Conservation (phyloP, 768 basidiomycete species). For the Psilocybe tampanensis region DNA sequence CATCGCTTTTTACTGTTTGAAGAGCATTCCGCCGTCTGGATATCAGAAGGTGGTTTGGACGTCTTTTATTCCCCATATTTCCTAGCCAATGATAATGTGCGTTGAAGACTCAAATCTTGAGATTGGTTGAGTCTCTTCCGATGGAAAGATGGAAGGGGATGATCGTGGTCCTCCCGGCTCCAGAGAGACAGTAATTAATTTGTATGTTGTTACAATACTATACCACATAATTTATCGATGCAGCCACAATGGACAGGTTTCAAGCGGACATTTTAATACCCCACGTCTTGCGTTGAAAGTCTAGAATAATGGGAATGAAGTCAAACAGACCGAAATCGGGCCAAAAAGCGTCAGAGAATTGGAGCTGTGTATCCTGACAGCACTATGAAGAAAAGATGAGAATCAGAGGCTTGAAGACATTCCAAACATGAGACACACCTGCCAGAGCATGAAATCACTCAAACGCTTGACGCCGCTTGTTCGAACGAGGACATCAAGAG, state of each 20-base stretch:
- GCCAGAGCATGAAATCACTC: slow-evolving; percentile 94
- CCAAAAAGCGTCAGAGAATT: slow-evolving; percentile 87
- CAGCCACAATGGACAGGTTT: neutral
- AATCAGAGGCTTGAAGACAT: neutral
- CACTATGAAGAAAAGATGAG: slow-evolving; percentile 49
- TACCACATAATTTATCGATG: neutral
- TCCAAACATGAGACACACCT: slow-evolving; percentile 53
- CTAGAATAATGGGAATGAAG: slow-evolving; percentile 84
- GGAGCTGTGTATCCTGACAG: slow-evolving; percentile 82
- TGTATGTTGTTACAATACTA: too few species aligned
- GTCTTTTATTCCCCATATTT: neutral
- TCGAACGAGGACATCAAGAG: slow-evolving; percentile 87
- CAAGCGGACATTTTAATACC: neutral
- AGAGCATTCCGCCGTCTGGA: neutral
- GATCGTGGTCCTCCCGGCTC: too few species aligned
- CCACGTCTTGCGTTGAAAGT: slow-evolving; percentile 85
- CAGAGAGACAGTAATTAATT: too few species aligned
- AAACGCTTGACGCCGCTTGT: slow-evolving; percentile 90
- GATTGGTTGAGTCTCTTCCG: too few species aligned
- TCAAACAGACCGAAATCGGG: slow-evolving; percentile 90
- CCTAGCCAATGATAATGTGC: neutral
- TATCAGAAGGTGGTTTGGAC: neutral
- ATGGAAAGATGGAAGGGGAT: too few species aligned
- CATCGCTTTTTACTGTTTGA: neutral
- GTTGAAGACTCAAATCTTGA: too few species aligned